These are phyloP conservation scores for Agaricales sp. DNA, from an alignment of 1,284 basidiomycete species.

Conservation along the genomic window DNA sequence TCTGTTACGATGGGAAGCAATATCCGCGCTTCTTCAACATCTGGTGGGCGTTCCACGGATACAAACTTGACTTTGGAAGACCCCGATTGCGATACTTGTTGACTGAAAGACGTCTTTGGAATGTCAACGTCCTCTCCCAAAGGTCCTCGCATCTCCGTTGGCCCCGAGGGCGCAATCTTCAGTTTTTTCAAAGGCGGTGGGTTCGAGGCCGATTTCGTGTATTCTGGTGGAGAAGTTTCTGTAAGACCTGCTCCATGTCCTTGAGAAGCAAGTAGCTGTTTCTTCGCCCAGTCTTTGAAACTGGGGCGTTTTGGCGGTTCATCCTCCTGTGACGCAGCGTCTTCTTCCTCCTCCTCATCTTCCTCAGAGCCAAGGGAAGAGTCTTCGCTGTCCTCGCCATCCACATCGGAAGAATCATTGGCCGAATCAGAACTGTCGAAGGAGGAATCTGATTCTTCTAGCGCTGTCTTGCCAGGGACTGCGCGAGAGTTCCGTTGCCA, in stretches of 20 bases:
- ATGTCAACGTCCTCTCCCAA: slow-evolving; percentile 56
- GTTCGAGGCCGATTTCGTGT: slow-evolving; percentile 12
- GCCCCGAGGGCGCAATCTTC: slow-evolving; percentile 22
- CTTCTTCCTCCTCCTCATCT: slow-evolving; percentile 11
- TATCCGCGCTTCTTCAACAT: slow-evolving; percentile 72
- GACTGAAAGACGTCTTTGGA: slow-evolving; percentile 51
- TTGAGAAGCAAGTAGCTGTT: slow-evolving; percentile 58
- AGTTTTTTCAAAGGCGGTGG: slow-evolving; percentile 30
- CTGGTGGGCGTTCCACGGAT: slow-evolving; percentile 57
- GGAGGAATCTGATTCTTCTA: slow-evolving; percentile 44
- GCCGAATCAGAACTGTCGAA: slow-evolving; percentile 73
- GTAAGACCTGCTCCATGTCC: slow-evolving; percentile 27
- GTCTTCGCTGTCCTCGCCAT: slow-evolving; percentile 18
- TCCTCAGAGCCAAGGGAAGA: slow-evolving; percentile 8
- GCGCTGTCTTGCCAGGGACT: slow-evolving; percentile 9
- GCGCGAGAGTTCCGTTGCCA: slow-evolving; percentile 31
- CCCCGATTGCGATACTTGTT: slow-evolving; percentile 25
- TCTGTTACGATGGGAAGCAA: slow-evolving; percentile 87
- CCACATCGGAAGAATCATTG: slow-evolving; percentile 34
- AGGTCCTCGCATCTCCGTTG: slow-evolving; percentile 48
- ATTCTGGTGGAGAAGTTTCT: slow-evolving; percentile 13
- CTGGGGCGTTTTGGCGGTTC: slow-evolving; percentile 28
- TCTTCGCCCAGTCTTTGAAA: slow-evolving; percentile 83
- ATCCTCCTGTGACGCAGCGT: slow-evolving; percentile 8
- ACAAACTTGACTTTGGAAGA: slow-evolving; percentile 35